A percentile compares a stretch with the other conserved stretches of the same genome.
phyloP scores from a whole-genome alignment of 176 grass and related monocot genomes.

The Triticum monococcum region DNA sequence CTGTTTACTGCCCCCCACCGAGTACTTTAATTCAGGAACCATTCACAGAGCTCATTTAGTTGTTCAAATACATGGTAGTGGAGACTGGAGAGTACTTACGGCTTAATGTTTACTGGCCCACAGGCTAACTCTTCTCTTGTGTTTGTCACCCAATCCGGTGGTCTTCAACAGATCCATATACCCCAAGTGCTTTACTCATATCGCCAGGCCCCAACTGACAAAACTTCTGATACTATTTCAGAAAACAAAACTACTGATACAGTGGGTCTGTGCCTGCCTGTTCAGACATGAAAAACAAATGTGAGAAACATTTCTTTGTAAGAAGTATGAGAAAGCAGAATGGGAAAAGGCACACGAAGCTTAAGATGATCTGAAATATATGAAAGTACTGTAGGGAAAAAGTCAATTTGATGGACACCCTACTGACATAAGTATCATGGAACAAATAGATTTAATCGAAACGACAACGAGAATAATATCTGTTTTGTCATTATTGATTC shows the following conservation, averaged over 20 bases:
- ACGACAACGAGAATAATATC: no score
- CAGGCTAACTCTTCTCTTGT: neutral
- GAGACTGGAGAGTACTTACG: conserved; percentile 1
- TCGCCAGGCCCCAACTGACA: neutral
- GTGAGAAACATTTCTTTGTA: neutral
- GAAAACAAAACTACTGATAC: neutral
- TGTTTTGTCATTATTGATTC: no score
- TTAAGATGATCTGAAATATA: neutral
- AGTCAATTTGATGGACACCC: neutral
- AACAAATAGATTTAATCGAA: no score
- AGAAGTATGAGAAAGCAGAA: neutral
- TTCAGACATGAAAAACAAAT: conserved; percentile 5
- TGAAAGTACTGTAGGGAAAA: neutral
- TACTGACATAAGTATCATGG: neutral
- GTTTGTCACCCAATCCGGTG: neutral
- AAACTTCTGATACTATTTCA: neutral
- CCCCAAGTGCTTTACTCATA: conserved; percentile 4
- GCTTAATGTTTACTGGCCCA: neutral
- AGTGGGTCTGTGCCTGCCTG: neutral
- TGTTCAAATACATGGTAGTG: neutral
- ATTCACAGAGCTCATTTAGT: neutral
- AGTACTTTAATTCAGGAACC: neutral
- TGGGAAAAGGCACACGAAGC: neutral
- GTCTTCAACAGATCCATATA: neutral
- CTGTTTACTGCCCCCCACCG: neutral